A percentile compares a stretch with the other conserved stretches of the same genome.
These are phyloP conservation scores for Pythium sp. DNA, from an alignment of 352 stramenopile genomes.

Conservation along the genomic window DNA sequence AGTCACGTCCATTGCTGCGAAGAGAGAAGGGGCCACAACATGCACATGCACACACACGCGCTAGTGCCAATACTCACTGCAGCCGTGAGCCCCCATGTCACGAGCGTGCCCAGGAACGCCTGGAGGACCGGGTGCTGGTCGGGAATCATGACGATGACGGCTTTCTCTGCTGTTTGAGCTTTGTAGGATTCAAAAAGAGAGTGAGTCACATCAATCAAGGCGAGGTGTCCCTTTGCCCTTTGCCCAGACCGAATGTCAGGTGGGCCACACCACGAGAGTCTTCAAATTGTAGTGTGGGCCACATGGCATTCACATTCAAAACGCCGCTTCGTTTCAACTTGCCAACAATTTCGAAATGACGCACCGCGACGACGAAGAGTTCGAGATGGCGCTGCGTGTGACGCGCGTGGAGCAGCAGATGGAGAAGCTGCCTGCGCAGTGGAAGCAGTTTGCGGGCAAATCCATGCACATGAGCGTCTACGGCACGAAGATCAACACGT, in stretches of 20 bases:
- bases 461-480: slow-evolving; percentile 66
- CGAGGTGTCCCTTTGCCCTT: too few relatives aligned
- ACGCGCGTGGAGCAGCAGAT: slow-evolving; percentile 57
- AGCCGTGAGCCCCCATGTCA: slow-evolving; percentile 85
- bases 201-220: not conserved
- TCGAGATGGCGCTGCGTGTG: slow-evolving; percentile 45
- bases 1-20: not conserved
- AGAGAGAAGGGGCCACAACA: not conserved
- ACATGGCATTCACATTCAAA: not conserved
- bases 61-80: slow-evolving; percentile 29
- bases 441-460: slow-evolving; percentile 41
- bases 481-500: slow-evolving; percentile 59
- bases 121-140: slow-evolving; percentile 72
- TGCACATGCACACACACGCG: not conserved
- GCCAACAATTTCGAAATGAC: not conserved
- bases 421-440: slow-evolving; percentile 36
- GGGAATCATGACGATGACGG: slow-evolving; percentile 52
- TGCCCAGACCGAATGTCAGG: not conserved
- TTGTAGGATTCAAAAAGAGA: slow-evolving; percentile 1
- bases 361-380: slow-evolving; percentile 13
- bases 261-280: slow-evolving; percentile 1
- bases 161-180: slow-evolving; percentile 2
- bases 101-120: slow-evolving; percentile 75
- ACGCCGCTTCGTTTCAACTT: not conserved
- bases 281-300: not conserved